Base-by-base conservation (phyloP, 1,139 yeast species). In the Debaryomycetaceae sp. region DNA sequence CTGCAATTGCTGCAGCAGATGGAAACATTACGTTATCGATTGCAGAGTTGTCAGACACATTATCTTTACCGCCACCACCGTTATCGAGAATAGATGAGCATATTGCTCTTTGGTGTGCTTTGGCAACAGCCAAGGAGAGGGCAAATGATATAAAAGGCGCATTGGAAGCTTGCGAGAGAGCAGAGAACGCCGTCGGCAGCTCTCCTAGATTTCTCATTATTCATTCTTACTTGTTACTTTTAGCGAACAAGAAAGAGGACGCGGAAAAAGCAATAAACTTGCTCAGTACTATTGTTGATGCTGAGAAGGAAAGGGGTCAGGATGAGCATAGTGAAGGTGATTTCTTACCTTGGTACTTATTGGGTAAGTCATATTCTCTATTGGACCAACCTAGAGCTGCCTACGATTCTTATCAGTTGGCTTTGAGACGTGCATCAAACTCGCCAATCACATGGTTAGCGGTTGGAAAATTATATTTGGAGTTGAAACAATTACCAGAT, bases 371-470 rank as follows among this genome's bases (percentile, higher is more conserved):
- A 0, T 75, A 78, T 52, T 64, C 78, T 9, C 52, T 72, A 37
- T 55, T 72, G 29, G 76, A 72, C 45, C 65, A 71, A 40, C 81
- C 81, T 31, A 60, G 80, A 36, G 66, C 70, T 42, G 81, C 85
- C 1, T 83, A 80, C 55, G 81, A 80, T 47, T 73, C 78, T 17
- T 77, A 77, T 50, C 87, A 82, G 56, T 68, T 73, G 36, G 83
- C 87, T 2, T 62, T 83, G 43, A 69, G 77, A 48, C 66, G 80
- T 40, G 81, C 83, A 0, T 75, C 82, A 17, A 66, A 69, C 34
- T 72, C 77, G 11, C 81, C 87, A 14, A 66, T 80, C 43, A 78
- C 84, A 6, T 83, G 88, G 89, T 61, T 83, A 36, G 81, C 84
- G 0, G 81, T 83, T 23, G 89, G 87, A 1, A 73, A 78, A 24